These are phyloP conservation scores for Aspergillus baeticus DNA, from an alignment of 495 filamentous ascomycete species.

Conservation along the genomic window DNA sequence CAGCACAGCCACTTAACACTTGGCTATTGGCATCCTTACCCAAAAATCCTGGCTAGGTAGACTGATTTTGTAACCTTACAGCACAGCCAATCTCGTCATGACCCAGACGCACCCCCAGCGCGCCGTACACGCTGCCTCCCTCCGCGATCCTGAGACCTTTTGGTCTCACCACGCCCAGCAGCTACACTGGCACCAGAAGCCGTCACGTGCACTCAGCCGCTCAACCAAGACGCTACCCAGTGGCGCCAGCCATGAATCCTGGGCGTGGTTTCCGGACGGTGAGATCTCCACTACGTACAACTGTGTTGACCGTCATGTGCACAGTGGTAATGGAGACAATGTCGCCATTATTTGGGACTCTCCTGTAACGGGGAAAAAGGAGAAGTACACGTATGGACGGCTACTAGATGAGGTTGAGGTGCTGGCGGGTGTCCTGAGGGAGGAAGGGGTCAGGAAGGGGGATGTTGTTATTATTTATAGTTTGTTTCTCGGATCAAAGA, in stretches of 20 bases:
- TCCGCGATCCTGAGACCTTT: slow-evolving; percentile 62
- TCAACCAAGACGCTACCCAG: slow-evolving; percentile 48
- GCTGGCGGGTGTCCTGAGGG: slow-evolving; percentile 76
- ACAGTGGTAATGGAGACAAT: slow-evolving; percentile 65
- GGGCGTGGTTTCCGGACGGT: slow-evolving; percentile 88
- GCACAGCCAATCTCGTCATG: slow-evolving; percentile 17
- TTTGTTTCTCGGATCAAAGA: slow-evolving; percentile 32
- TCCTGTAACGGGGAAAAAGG: slow-evolving; percentile 74
- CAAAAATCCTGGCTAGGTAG: too few species aligned
- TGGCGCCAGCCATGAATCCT: slow-evolving; percentile 55
- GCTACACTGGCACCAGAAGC: slow-evolving; percentile 77
- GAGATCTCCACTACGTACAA: slow-evolving; percentile 90
- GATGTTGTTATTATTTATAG: slow-evolving; percentile 95
- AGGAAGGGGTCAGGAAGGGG: slow-evolving; percentile 80
- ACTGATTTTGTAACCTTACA: not conserved
- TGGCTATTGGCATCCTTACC: not conserved
- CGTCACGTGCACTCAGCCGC: slow-evolving; percentile 36
- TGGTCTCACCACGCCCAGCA: slow-evolving; percentile 74
- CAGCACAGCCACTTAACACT: too few species aligned
- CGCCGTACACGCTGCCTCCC: slow-evolving; percentile 36
- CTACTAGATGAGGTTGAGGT: slow-evolving; percentile 81
- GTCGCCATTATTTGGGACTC: slow-evolving; percentile 86
- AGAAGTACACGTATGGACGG: slow-evolving; percentile 69
- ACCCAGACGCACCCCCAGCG: slow-evolving; percentile 28
- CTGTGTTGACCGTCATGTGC: slow-evolving; percentile 85